phyloP scores from a whole-genome alignment of 176 grass and related monocot genomes.

The Eleusine indica region DNA sequence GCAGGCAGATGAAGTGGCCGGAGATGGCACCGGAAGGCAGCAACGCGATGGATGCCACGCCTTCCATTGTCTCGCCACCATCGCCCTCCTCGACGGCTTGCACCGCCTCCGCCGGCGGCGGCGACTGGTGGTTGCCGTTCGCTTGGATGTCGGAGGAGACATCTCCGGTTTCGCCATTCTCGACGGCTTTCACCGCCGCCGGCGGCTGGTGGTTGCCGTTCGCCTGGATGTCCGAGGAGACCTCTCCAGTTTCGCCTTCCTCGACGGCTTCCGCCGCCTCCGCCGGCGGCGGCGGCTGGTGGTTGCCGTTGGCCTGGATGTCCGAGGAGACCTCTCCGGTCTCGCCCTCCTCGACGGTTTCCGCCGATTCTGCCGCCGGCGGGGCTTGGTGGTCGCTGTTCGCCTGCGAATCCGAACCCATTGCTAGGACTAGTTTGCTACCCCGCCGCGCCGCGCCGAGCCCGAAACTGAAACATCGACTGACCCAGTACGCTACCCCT shows the following conservation, averaged over 20 bases:
- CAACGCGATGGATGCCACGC: slow-evolving; percentile 92
- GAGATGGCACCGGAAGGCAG: slow-evolving; percentile 81
- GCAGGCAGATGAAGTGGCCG: slow-evolving; percentile 88
- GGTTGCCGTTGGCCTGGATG: slow-evolving; percentile 23
- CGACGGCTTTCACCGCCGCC: neutral
- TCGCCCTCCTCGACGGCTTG: slow-evolving; percentile 39
- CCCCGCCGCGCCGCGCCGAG: neutral
- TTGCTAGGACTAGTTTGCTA: neutral
- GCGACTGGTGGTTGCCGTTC: slow-evolving; percentile 8
- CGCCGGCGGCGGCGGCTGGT: slow-evolving; percentile 6
- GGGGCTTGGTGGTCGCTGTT: neutral
- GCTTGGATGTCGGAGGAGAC: slow-evolving; percentile 35
- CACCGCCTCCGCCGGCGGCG: slow-evolving; percentile 6
- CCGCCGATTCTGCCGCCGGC: neutral
- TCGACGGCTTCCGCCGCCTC: slow-evolving; percentile 13
- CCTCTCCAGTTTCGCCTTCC: slow-evolving; percentile 36
- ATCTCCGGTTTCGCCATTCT: slow-evolving; percentile 10
- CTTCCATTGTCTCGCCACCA: slow-evolving; percentile 65
- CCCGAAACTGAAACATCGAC: neutral
- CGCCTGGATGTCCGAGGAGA: neutral
- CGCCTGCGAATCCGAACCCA: neutral
- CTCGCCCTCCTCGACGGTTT: neutral
- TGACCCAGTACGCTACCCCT: neutral
- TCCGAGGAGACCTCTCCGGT: slow-evolving; percentile 37
- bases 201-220: neutral